phyloP scores from a whole-genome alignment of 441 rosid genomes.

The Mallotus japonicus region DNA sequence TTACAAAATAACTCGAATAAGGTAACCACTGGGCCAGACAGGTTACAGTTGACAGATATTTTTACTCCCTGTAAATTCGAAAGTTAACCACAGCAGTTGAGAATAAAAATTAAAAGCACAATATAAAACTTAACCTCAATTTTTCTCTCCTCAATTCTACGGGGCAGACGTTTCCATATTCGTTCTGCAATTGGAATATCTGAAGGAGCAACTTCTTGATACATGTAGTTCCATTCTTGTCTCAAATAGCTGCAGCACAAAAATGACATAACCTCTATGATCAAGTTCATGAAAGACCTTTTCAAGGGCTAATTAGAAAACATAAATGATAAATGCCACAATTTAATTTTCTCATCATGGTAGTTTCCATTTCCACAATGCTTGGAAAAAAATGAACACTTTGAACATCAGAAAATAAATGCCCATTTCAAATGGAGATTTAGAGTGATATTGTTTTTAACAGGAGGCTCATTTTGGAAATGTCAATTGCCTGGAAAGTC shows the following conservation, averaged over 20 bases:
- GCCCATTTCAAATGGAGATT: constrained; percentile 7
- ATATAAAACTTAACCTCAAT: constrained; percentile 37
- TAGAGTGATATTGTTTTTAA: background rate
- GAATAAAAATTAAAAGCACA: background rate
- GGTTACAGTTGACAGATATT: background rate
- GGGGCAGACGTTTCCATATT: constrained; percentile 61
- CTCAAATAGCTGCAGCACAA: constrained; percentile 52
- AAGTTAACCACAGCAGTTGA: background rate
- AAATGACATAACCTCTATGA: constrained; percentile 14
- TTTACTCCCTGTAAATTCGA: too few species aligned
- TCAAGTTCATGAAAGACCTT: constrained; percentile 16
- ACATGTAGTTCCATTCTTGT: constrained; percentile 79
- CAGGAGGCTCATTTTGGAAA: background rate
- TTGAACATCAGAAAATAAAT: background rate
- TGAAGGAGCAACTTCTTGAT: constrained; percentile 42
- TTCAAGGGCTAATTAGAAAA: background rate
- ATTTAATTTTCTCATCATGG: background rate
- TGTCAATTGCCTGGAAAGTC: constrained; percentile 4
- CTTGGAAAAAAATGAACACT: background rate
- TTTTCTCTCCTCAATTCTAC: constrained; percentile 44
- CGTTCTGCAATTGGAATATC: constrained; percentile 58
- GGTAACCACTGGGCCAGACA: constrained; percentile 4
- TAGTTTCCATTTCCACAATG: background rate
- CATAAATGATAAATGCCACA: constrained; percentile 6
- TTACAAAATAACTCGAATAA: background rate